Percentiles rank a stretch among this genome's conserved stretches.
These are phyloP conservation scores for Fusarium sp. DNA, from an alignment of 2,329 filamentous ascomycete species.

Conservation along the genomic window DNA sequence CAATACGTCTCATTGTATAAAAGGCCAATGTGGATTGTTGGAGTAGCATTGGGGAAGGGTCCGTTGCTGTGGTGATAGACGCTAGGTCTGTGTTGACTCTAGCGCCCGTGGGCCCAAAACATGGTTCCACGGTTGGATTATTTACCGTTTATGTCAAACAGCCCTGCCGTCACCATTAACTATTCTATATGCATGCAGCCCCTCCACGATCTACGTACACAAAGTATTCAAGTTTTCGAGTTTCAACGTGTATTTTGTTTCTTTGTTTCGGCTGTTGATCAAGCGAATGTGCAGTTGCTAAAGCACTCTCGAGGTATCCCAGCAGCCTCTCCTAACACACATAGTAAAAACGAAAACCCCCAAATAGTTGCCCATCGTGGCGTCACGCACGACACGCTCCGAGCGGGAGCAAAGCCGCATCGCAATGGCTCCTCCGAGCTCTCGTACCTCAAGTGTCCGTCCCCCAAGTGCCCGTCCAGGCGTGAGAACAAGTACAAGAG, in stretches of 20 bases:
- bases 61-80: conserved; percentile 41
- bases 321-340: conserved; percentile 6
- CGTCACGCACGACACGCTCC: conserved; percentile 52
- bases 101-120: conserved; percentile 22
- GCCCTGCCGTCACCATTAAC: conserved; percentile 27
- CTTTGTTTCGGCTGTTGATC: not conserved
- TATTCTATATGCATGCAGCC: conserved; percentile 33
- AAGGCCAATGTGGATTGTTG: too few relatives aligned
- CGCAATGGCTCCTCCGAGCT: conserved; percentile 48
- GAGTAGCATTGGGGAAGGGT: not conserved
- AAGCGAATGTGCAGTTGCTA: conserved; percentile 8
- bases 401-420: conserved; percentile 53
- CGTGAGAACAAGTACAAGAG: conserved; percentile 38
- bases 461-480: conserved; percentile 37
- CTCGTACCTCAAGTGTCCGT: conserved; percentile 44
- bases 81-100: conserved; percentile 35
- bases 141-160: conserved; percentile 39
- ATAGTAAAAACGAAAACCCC: conserved; percentile 7
- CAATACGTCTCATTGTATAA: not conserved
- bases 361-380: conserved; percentile 47
- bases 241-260: conserved; percentile 17
- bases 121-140: conserved; percentile 29
- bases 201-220: conserved; percentile 35
- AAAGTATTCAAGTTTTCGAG: conserved; percentile 14
- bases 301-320: conserved; percentile 6